Evolutionary conservation across 2,329 filamentous ascomycete species (phyloP).

Genomic region (Beauveria medogensis): DNA sequence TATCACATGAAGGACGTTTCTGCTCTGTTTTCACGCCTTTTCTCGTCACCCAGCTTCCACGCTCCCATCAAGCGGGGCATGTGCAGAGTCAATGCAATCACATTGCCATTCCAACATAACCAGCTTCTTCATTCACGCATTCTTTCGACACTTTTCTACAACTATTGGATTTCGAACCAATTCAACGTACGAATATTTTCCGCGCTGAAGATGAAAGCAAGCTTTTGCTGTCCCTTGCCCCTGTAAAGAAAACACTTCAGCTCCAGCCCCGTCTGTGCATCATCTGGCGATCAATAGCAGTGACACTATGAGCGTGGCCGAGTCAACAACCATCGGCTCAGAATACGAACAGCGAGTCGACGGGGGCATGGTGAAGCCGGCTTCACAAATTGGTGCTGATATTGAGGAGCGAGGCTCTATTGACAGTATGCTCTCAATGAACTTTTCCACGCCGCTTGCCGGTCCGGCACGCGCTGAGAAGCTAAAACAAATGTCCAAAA

Average conservation of each 20-base stretch:
- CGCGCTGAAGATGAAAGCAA: not conserved
- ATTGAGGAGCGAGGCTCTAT: slow-evolving; percentile 1
- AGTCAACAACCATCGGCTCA: not conserved
- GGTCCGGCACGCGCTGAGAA: slow-evolving; percentile 27
- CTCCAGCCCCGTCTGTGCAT: not conserved
- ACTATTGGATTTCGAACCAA: too few species aligned
- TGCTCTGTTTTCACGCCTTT: not conserved
- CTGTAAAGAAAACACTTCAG: not conserved
- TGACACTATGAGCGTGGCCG: slow-evolving; percentile 6
- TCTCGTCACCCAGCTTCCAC: not conserved
- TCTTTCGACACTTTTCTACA: not conserved
- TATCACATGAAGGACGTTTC: not conserved
- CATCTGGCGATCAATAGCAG: not conserved
- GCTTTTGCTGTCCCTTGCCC: not conserved
- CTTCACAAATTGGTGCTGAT: not conserved
- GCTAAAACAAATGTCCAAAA: slow-evolving; percentile 31
- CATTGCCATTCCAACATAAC: not conserved
- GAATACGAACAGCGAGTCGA: not conserved
- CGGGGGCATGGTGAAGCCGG: not conserved
- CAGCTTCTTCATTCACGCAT: not conserved
- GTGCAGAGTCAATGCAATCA: not conserved
- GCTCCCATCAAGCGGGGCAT: not conserved
- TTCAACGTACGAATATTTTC: not conserved
- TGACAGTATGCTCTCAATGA: slow-evolving; percentile 27
- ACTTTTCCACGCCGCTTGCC: slow-evolving; percentile 31